Conservation (phyloP, 2,329 filamentous ascomycete species). For the Cytospora mali region DNA sequence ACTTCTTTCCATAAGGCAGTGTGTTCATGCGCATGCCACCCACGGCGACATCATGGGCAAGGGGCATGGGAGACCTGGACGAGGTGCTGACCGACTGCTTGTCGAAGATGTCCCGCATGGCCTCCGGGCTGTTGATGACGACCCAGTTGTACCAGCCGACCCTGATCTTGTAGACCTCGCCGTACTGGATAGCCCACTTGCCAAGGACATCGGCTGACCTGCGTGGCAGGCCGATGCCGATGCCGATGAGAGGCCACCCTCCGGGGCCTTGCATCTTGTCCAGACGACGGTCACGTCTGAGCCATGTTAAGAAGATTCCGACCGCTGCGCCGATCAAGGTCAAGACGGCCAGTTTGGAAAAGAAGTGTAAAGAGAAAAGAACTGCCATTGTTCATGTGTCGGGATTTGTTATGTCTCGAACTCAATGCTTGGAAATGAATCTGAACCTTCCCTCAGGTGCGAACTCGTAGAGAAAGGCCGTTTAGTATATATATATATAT, state of each 20-base stretch:
- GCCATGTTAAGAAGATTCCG: neutral
- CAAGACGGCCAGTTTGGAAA: neutral
- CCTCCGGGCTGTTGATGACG: slow-evolving; percentile 46
- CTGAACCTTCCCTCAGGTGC: neutral
- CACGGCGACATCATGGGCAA: slow-evolving; percentile 42
- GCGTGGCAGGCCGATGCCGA: neutral
- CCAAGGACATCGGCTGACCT: neutral
- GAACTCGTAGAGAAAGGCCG: neutral
- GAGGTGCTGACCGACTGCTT: slow-evolving; percentile 39
- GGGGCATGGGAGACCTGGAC: slow-evolving; percentile 40
- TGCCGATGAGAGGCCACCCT: neutral
- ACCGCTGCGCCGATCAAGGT: neutral
- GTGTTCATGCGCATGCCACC: slow-evolving; percentile 44
- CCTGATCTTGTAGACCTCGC: slow-evolving; percentile 47
- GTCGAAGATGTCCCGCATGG: slow-evolving; percentile 48
- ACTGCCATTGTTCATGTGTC: neutral
- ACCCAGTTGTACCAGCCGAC: slow-evolving; percentile 50
- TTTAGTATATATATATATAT: too few species aligned
- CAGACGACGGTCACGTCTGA: neutral
- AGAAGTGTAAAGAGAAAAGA: neutral
- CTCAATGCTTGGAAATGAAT: neutral
- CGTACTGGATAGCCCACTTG: slow-evolving; percentile 45
- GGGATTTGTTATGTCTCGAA: neutral
- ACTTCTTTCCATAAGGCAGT: slow-evolving; percentile 44
- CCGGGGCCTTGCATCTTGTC: neutral